phyloP scores from a whole-genome alignment of 768 basidiomycete genomes.

The Lactarius hengduanensis region DNA sequence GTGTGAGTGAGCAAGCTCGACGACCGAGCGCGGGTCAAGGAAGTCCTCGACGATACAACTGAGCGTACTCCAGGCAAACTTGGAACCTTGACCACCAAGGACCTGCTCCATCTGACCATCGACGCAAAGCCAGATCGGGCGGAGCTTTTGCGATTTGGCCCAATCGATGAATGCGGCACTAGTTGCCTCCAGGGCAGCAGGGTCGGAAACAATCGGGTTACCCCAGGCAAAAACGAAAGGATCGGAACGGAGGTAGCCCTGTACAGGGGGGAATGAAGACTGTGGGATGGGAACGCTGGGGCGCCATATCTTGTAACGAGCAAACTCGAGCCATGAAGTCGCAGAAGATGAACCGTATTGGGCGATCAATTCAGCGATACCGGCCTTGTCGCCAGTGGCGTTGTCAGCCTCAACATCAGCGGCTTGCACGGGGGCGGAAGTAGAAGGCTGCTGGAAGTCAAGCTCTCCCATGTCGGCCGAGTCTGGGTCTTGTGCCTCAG shows the following conservation, averaged over 20 bases:
- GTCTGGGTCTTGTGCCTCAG: slow-evolving; percentile 1
- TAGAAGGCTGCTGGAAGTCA: slow-evolving; percentile 18
- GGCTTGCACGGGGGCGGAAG: not conserved
- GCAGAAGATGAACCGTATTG: slow-evolving; percentile 65
- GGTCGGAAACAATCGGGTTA: slow-evolving; percentile 28
- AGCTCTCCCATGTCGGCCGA: slow-evolving; percentile 10
- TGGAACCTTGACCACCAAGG: slow-evolving; percentile 40
- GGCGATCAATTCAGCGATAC: slow-evolving; percentile 48
- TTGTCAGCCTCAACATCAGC: slow-evolving; percentile 16
- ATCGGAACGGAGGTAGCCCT: slow-evolving; percentile 59
- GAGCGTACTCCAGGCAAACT: slow-evolving; percentile 57
- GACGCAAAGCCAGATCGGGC: slow-evolving; percentile 61
- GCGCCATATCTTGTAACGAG: slow-evolving; percentile 48
- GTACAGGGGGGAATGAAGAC: slow-evolving; percentile 55
- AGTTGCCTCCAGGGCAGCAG: slow-evolving; percentile 44
- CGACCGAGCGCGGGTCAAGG: slow-evolving; percentile 41
- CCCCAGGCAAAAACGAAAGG: slow-evolving; percentile 37
- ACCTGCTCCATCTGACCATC: slow-evolving; percentile 51
- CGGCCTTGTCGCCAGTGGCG: slow-evolving; percentile 21
- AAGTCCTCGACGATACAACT: slow-evolving; percentile 64
- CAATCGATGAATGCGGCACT: slow-evolving; percentile 44
- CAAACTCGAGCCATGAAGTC: slow-evolving; percentile 67
- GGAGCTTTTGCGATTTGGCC: slow-evolving; percentile 45
- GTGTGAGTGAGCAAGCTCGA: slow-evolving; percentile 43
- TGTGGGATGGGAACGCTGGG: slow-evolving; percentile 60